A percentile compares a stretch with the other conserved stretches of the same genome.
Conservation (phyloP, 108 stramenopile genomes). For the Stephanodiscus minutulus region DNA sequence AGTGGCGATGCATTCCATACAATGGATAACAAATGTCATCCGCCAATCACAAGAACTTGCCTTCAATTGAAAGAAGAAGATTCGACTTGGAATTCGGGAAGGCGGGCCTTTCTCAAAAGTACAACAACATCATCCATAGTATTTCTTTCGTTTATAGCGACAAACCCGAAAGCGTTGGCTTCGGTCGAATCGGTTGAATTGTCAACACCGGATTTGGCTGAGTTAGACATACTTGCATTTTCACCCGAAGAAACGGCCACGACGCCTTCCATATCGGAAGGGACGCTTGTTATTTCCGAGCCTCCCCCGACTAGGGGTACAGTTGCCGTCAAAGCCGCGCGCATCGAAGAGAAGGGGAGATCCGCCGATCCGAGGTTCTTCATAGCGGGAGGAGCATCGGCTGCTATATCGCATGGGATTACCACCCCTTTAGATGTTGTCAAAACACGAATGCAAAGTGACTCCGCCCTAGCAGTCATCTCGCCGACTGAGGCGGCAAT, state of each 20-base stretch:
- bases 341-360: constrained; percentile 3
- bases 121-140: constrained; percentile 3
- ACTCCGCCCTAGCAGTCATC: constrained; percentile 17
- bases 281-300: constrained; percentile 20
- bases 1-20: background rate
- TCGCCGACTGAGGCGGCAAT: constrained; percentile 51
- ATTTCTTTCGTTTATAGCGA: constrained; percentile 25
- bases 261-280: constrained; percentile 39
- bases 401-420: constrained; percentile 76
- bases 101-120: constrained; percentile 15
- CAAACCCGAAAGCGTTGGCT: constrained; percentile 2
- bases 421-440: constrained; percentile 88
- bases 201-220: background rate
- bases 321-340: constrained; percentile 1
- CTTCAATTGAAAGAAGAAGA: background rate
- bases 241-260: constrained; percentile 8
- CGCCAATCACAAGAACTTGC: background rate
- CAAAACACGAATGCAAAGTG: constrained; percentile 61
- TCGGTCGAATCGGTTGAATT: background rate
- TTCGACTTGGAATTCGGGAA: background rate
- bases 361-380: constrained; percentile 58
- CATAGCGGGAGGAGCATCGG: constrained; percentile 78
- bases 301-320: constrained; percentile 31
- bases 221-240: background rate
- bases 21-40: background rate